Evolutionary conservation across 1,139 yeast species (phyloP), one percentile per base, ranked within the genome.

Genomic region (Blastobotrys indianensis): DNA sequence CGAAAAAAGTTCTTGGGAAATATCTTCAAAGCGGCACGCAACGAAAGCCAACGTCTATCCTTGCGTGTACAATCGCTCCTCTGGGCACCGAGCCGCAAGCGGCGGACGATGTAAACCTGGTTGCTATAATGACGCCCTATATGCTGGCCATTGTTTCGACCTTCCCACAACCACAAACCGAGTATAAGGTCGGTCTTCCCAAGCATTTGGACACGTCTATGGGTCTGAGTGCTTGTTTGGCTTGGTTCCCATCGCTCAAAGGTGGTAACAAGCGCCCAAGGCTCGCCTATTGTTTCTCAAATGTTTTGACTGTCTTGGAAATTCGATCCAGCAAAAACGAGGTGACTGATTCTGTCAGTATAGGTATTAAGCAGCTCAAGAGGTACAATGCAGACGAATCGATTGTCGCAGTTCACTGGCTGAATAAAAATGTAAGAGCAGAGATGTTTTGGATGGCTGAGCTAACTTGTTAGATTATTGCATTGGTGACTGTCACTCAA

Each of bases 241-340:
- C 76, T 10, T 85, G 94, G 94, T 80, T 69, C 53, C 81, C 80
- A 0, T 72, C 75, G 2, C 60, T 68, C 2, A 58, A 56, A 3
- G 50, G 41, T 4, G 44, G 37, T 10, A 12, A 15, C 16, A 42
- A 32, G 9, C 41, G 33, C 17, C 43, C 53, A 13, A 67, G 73
- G 48, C 62, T 86, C 37, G 90, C 85, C 0, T 84, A 79, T 56
- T 69, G 83, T 33, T 83, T 88, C 85, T 71, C 78, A 20, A 79
- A 79, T 52, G 69, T 70, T 11, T 56, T 85, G 42, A 74, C 79
- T 0, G 62, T 85, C 0, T 54, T 82, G 25, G 86, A 82, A 51
- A 60, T 84, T 1, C 51, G 74, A 10, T 69, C 68, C 40, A 72
- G 74, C 44, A 69, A 70, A 41, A 74, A 73, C 51, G 32, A 48